Percentiles rank a stretch among this genome's conserved stretches.
Conservation (phyloP, 345 rosid genomes). For the Zanthoxylum bungeanum region DNA sequence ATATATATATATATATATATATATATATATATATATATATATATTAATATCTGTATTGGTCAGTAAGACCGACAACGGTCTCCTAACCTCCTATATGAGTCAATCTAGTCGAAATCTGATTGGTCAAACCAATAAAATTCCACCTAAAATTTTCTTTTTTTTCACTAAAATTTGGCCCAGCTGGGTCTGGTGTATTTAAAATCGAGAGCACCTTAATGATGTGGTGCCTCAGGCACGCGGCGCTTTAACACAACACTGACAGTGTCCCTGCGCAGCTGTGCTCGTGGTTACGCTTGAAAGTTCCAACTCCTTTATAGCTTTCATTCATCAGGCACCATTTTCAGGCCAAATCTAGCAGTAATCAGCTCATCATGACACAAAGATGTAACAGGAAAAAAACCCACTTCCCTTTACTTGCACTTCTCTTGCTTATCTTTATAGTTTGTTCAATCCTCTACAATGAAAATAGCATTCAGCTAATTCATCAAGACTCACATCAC, state of each 20-base stretch:
- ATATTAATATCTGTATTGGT: too few species aligned
- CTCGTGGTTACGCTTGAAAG: not conserved
- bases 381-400: constrained; percentile 73
- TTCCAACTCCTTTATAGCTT: too few species aligned
- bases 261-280: not conserved
- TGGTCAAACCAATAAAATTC: constrained; percentile 1
- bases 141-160: not conserved
- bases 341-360: not conserved
- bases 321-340: too few species aligned
- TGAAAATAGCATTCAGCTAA: constrained; percentile 55
- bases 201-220: too few species aligned
- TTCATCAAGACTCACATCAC: constrained; percentile 39
- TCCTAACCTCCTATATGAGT: not conserved
- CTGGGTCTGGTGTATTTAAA: too few species aligned
- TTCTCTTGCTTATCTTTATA: constrained; percentile 42
- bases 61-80: not conserved
- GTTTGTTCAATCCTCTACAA: constrained; percentile 49
- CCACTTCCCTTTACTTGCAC: constrained; percentile 52
- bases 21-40: too few species aligned
- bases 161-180: not conserved
- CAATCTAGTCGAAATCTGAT: not conserved
- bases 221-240: too few species aligned
- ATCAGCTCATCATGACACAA: constrained; percentile 36
- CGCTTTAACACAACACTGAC: not conserved
- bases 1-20: too few species aligned